A percentile compares a stretch with the other conserved stretches of the same genome.
Conservation (phyloP, 768 basidiomycete species). For the Hydnomerulius pinastri region DNA sequence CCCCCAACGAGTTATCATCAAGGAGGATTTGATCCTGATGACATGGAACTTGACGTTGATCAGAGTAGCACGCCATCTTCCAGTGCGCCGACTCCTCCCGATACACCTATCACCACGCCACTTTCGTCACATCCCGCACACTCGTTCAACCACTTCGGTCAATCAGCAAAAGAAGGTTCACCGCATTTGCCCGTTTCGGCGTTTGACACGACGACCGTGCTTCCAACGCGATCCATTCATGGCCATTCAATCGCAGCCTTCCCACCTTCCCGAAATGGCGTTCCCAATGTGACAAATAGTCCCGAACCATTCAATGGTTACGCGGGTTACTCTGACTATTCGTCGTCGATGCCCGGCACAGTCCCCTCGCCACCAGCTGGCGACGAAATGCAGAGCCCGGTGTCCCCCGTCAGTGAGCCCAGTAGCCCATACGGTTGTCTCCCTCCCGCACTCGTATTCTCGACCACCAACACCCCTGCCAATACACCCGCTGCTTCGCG, state of each 20-base stretch:
- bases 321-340: constrained; percentile 68
- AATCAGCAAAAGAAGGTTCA: constrained; percentile 28
- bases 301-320: constrained; percentile 70
- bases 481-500: constrained; percentile 53
- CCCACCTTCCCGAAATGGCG: constrained; percentile 30
- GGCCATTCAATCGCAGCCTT: constrained; percentile 38
- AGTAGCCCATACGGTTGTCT: constrained; percentile 49
- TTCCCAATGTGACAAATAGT: constrained; percentile 31
- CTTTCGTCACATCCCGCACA: constrained; percentile 36
- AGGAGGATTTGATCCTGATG: constrained; percentile 66
- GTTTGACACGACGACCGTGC: constrained; percentile 56
- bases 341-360: constrained; percentile 61
- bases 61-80: constrained; percentile 57
- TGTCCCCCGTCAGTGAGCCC: constrained; percentile 33
- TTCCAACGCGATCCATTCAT: constrained; percentile 45
- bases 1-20: constrained; percentile 35
- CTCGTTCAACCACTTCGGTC: constrained; percentile 33
- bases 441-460: constrained; percentile 66
- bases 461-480: constrained; percentile 45
- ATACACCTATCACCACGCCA: constrained; percentile 47
- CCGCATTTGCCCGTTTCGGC: constrained; percentile 43
- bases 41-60: constrained; percentile 79
- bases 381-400: constrained; percentile 29
- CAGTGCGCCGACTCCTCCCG: constrained; percentile 37
- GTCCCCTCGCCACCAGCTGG: constrained; percentile 34